Conservation (phyloP, 1,284 basidiomycete species). For the Rhodofomes roseus region DNA sequence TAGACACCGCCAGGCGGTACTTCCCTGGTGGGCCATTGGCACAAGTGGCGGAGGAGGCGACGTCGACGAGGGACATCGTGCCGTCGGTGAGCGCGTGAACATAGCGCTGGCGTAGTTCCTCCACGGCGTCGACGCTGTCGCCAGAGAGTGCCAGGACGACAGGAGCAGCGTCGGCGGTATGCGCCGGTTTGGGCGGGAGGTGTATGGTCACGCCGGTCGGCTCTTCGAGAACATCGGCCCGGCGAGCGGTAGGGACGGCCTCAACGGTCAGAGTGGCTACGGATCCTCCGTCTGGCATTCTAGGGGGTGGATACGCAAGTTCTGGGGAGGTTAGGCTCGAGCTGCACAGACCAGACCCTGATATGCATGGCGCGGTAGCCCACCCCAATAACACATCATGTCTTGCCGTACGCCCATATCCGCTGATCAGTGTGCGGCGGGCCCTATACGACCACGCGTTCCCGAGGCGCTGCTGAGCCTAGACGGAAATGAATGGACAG, state of each 20-base stretch:
- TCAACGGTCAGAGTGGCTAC: not conserved
- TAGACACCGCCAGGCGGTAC: constrained; percentile 48
- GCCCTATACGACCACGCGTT: too few species aligned
- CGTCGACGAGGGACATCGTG: constrained; percentile 38
- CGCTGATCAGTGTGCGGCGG: too few species aligned
- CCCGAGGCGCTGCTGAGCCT: too few species aligned
- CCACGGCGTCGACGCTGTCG: constrained; percentile 44
- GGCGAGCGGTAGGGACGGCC: too few species aligned
- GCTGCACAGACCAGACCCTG: too few species aligned
- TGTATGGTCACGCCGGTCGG: constrained; percentile 1
- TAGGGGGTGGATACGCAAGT: not conserved
- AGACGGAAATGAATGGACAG: too few species aligned
- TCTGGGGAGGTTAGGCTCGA: too few species aligned
- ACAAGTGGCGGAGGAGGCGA: constrained; percentile 63
- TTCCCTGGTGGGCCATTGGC: constrained; percentile 42
- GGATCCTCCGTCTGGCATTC: not conserved
- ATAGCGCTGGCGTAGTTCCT: constrained; percentile 43
- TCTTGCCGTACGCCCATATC: too few species aligned
- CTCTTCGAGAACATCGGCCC: constrained; percentile 51
- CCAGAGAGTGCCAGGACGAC: constrained; percentile 59
- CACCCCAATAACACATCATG: too few species aligned
- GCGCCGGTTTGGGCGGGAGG: not conserved
- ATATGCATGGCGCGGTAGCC: too few species aligned
- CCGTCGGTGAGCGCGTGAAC: constrained; percentile 40
- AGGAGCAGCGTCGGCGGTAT: constrained; percentile 2